Evolutionary conservation across 345 rosid genomes (phyloP).

Genomic region (Syzygium oleosum): DNA sequence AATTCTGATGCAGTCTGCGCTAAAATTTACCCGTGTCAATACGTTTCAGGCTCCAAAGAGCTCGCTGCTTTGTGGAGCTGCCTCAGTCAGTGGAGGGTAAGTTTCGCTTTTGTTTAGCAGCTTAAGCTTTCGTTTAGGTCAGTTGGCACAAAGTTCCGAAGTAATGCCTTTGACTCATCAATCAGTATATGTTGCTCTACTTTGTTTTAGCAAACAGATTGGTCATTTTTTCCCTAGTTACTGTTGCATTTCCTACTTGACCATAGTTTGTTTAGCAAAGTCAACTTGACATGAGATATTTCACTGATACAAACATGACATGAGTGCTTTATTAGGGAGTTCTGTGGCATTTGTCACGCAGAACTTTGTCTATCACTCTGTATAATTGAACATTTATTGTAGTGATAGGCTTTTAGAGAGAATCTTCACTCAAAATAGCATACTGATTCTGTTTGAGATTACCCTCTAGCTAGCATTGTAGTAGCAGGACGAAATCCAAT

Average conservation of each 20-base stretch:
- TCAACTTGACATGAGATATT: too few species aligned
- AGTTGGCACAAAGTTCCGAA: background rate
- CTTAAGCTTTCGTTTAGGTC: background rate
- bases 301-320: background rate
- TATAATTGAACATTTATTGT: background rate
- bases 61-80: slow-evolving; percentile 61
- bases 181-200: background rate
- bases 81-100: slow-evolving; percentile 66
- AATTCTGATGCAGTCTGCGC: background rate
- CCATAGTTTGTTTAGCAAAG: too few species aligned
- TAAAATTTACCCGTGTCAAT: background rate
- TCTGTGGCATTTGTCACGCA: background rate
- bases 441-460: background rate
- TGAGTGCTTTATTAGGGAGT: background rate
- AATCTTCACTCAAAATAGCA: background rate
- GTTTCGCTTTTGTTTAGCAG: background rate
- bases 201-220: background rate
- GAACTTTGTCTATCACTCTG: background rate
- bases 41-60: slow-evolving; percentile 40
- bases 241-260: background rate
- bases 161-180: background rate
- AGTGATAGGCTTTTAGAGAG: background rate
- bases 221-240: background rate
- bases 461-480: background rate
- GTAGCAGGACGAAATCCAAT: background rate